Evolutionary conservation across 2,329 filamentous ascomycete genomes (phyloP).

Genomic region (Dissoconium aciculare): DNA sequence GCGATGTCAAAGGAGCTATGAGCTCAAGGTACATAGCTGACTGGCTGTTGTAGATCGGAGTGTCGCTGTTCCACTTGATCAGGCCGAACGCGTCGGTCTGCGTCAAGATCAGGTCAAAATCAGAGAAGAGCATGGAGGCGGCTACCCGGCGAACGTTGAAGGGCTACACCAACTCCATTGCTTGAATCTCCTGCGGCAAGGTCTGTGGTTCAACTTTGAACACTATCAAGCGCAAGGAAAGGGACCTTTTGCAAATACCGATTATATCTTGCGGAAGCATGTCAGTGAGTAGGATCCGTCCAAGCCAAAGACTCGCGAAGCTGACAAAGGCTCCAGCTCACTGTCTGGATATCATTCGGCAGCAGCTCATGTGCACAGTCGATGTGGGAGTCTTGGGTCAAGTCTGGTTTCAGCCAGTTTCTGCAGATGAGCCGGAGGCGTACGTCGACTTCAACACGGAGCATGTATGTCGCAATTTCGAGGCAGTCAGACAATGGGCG

Average conservation of each 20-base stretch:
- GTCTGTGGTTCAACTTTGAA: constrained; percentile 44
- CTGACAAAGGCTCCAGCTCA: no score
- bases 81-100: constrained; percentile 39
- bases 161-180: constrained; percentile 45
- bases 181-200: constrained; percentile 45
- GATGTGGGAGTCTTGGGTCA: constrained; percentile 48
- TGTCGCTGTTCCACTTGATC: constrained; percentile 35
- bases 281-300: constrained; percentile 39
- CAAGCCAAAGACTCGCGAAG: no score
- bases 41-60: constrained; percentile 26
- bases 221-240: constrained; percentile 38
- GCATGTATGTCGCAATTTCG: constrained; percentile 45
- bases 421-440: constrained; percentile 25
- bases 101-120: constrained; percentile 41
- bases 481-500: constrained; percentile 40
- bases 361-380: constrained; percentile 48
- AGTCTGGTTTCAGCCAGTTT: constrained; percentile 39
- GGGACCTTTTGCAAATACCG: constrained; percentile 42
- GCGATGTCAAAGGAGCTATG: no score
- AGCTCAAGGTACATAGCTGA: not conserved
- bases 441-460: constrained; percentile 49
- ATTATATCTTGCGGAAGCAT: constrained; percentile 40
- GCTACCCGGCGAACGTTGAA: constrained; percentile 44
- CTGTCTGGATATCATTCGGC: constrained; percentile 46
- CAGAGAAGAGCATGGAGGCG: constrained; percentile 40